Evolutionary conservation across 2,329 filamentous ascomycete genomes (phyloP).

Genomic region (Pseudogymnoascus sp.): DNA sequence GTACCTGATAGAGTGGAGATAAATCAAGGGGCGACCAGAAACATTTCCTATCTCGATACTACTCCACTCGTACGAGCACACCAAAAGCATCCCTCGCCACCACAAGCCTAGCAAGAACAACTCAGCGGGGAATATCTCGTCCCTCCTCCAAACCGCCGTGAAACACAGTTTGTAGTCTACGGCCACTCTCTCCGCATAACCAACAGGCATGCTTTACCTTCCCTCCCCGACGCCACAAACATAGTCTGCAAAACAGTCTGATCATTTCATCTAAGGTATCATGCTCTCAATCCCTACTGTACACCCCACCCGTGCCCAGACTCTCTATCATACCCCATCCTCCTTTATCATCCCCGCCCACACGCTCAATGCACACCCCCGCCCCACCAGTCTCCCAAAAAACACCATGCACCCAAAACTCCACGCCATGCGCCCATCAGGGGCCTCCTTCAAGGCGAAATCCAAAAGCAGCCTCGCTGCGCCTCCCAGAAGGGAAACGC

Average conservation of each 20-base stretch:
- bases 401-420: background rate
- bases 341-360: background rate
- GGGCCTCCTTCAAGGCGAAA: background rate
- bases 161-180: background rate
- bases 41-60: slow-evolving; percentile 1
- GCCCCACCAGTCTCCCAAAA: background rate
- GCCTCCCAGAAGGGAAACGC: background rate
- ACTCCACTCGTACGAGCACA: background rate
- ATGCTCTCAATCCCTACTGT: background rate
- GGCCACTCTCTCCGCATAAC: background rate
- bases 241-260: background rate
- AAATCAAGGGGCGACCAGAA: background rate
- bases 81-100: background rate
- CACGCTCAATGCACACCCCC: slow-evolving; percentile 1
- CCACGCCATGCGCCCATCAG: slow-evolving; percentile 3
- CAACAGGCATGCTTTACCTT: background rate
- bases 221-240: background rate
- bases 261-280: slow-evolving; percentile 7
- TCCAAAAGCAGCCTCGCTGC: slow-evolving; percentile 2
- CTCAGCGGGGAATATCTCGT: background rate
- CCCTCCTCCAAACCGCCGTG: background rate
- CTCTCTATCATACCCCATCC: background rate
- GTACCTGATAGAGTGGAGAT: background rate
- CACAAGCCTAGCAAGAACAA: background rate
- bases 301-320: background rate